A percentile compares a stretch with the other conserved stretches of the same genome.
Conservation (phyloP, 495 filamentous ascomycete species). For the Aspergillus leporis region DNA sequence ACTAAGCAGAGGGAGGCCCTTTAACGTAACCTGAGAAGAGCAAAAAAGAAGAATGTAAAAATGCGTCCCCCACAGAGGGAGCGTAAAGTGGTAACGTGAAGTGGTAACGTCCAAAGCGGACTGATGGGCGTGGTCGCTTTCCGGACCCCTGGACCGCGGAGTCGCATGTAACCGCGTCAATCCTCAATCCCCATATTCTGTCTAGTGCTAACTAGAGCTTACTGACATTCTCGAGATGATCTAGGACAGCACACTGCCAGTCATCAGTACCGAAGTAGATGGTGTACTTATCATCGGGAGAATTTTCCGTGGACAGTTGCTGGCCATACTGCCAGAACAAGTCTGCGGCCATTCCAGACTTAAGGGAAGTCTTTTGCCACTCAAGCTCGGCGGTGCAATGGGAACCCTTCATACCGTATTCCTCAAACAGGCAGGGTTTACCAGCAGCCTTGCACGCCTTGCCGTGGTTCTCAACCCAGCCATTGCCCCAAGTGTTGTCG, state of each 20-base stretch:
- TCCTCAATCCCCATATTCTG: not conserved
- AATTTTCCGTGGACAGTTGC: constrained; percentile 53
- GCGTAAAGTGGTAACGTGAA: not conserved
- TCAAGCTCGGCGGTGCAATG: constrained; percentile 43
- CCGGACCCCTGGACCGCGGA: not conserved
- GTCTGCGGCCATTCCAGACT: constrained; percentile 54
- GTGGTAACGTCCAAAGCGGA: too few relatives aligned
- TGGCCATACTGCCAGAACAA: constrained; percentile 68
- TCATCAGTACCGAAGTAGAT: constrained; percentile 56
- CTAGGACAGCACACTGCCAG: constrained; percentile 53
- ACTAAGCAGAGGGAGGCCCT: too few relatives aligned
- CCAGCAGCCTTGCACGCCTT: constrained; percentile 51
- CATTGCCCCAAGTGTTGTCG: constrained; percentile 44
- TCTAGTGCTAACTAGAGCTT: constrained; percentile 32
- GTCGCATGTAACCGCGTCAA: not conserved
- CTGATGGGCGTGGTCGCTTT: too few relatives aligned
- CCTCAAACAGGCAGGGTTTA: constrained; percentile 69
- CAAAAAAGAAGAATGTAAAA: too few relatives aligned
- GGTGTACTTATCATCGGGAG: constrained; percentile 60
- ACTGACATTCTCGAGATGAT: constrained; percentile 46
- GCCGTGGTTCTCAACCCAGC: constrained; percentile 64
- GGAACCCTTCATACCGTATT: constrained; percentile 55
- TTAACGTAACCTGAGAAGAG: too few relatives aligned
- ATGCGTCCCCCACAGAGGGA: not conserved
- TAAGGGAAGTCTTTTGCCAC: constrained; percentile 58